Evolutionary conservation across 2,329 filamentous ascomycete genomes (phyloP).

Genomic region (Fusarium fujikuroi): DNA sequence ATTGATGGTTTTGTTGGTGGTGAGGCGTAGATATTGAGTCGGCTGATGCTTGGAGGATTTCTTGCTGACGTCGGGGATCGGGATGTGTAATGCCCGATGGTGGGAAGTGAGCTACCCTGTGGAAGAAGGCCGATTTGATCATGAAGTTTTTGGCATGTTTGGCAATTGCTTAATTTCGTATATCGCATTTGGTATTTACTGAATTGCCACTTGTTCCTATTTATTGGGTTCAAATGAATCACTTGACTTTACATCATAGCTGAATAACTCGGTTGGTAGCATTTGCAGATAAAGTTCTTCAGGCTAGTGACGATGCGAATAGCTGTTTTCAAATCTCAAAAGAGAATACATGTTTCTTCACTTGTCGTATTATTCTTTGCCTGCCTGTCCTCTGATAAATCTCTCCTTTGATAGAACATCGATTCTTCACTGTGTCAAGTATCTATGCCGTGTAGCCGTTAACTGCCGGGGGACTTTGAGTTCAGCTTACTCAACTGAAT

Average conservation of each 20-base stretch:
- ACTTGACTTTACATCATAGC: not conserved
- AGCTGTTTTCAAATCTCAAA: not conserved
- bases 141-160: not conserved
- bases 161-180: not conserved
- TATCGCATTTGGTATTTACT: not conserved
- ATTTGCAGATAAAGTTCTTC: accelerated
- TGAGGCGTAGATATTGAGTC: constrained; percentile 32
- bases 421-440: no score
- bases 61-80: constrained; percentile 42
- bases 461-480: not conserved
- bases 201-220: not conserved
- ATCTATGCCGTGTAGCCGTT: not conserved
- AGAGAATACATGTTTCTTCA: not conserved
- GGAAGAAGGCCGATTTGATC: not conserved
- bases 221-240: not conserved
- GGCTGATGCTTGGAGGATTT: constrained; percentile 43
- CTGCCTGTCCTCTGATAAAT: not conserved
- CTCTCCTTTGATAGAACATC: not conserved
- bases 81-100: constrained; percentile 32
- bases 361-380: not conserved
- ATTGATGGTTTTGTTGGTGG: constrained; percentile 7
- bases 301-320: accelerated
- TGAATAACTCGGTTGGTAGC: not conserved
- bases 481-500: not conserved
- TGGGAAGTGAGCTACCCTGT: not conserved